Evolutionary conservation across 1,139 yeast species (phyloP), one percentile per base, ranked within the genome.

Genomic region (Entelexis paramagnoliae): DNA sequence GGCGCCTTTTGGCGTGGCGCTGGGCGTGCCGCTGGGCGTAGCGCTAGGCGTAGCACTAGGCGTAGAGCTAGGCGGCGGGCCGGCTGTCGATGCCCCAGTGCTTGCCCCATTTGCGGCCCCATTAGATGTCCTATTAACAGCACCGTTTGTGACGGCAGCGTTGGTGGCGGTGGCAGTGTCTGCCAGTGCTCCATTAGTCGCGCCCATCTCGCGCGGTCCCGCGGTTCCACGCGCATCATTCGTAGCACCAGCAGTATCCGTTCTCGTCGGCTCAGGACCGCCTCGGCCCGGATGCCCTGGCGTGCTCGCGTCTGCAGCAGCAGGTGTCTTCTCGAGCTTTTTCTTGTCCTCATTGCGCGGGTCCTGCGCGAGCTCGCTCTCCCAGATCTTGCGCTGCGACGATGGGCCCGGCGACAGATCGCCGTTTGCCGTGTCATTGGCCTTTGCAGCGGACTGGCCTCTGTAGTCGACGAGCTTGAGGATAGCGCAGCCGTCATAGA

Each of bases 401-500:
- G 24, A 22, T 4, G 46, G 38, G 14, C n/a, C 17, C 22, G 29
- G 46, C 29, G 35, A 14, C 8, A 20, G 24, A 14, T 30, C 36
- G 19, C 46, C 46, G 17, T 30, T 32, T 7, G 11, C 29, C 26
- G 36, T 4, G 14, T 20, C 46, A 20, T n/a, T 20, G 4, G 42
- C 26, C 14, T 34, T 22, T 3, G 48, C 22, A 16, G 40, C 33
- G 4, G 47, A 44, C 13, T 33, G 33, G 52, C 68, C 67, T 13
- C 82, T 69, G 65, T 88, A 95, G 65, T 91, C 98, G 58, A 77
- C 78, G 17, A 91, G 83, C 62, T 86, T 87, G 49, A 91, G 67
- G 19, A 91, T 85, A 41, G 89, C 71, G 63, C 95, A 86, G 0
- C 97, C 96, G 65, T 89, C 96, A 64, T 86, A 89, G 50, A 86